Evolutionary conservation across 2,329 filamentous ascomycete genomes (phyloP), one percentile per base, ranked within the genome.

Genomic region (Verticillium tricorpus): DNA sequence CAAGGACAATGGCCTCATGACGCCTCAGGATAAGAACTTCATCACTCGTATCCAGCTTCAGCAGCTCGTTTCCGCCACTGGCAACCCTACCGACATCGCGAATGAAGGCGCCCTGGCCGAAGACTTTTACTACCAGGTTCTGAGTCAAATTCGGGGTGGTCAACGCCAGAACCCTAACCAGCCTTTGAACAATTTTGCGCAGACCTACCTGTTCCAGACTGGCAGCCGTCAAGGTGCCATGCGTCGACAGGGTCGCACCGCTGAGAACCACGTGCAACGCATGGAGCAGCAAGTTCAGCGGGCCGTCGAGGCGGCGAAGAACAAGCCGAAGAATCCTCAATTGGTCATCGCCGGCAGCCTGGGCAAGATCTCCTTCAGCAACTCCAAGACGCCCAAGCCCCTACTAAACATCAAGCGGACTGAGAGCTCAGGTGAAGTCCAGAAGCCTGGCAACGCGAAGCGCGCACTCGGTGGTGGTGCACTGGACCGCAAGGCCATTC

Each of bases 261-360:
- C 92, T 19, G 95, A 99, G 74, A 99, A 97, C 73, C 95, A 99
- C 72, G 92, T 98, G 79, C 95, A 98, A 74, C 89, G 95, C 61
- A 99, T 99, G 95, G 94, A 99, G 76, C 95, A 99, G 76, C 95
- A 99, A 76, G 96, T 99, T 14, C 94, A 97, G 74, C 89, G 95
- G 61, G 95, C 95, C 28, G 95, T 99, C 0, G 95, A 99, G 72
- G 95, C 95, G 1, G 95, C 95, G 59, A 99, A 98, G 80, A 92
- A 93, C 63, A 94, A 96, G 76, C 95, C 95, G 14, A 99, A 99
- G 82, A 97, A 96, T 72, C 96, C 96, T 71, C 93, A 97, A 74
- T 83, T 99, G 9, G 93, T 98, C 22, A 94, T 99, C 63, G 94
- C 97, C 72, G 95, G 95, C 31, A 97, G 93, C 71, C 79, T 99